Percentiles rank a stretch among this genome's conserved stretches.
phyloP scores from a whole-genome alignment of 2,329 filamentous ascomycete species.

The Teratosphaeria pseudoeucalypti region DNA sequence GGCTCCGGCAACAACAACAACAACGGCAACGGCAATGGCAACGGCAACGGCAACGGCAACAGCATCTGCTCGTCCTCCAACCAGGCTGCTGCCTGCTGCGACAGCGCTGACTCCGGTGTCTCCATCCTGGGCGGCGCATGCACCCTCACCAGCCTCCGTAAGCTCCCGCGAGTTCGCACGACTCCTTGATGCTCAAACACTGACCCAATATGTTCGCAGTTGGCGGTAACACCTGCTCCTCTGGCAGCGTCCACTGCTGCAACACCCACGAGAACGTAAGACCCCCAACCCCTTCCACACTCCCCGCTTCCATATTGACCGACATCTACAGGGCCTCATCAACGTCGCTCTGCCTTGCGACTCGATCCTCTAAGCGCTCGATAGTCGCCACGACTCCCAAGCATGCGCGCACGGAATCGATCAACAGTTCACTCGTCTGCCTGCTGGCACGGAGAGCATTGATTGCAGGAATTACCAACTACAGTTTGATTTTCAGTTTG shows the following conservation, averaged over 20 bases:
- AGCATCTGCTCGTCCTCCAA: neutral
- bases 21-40: neutral
- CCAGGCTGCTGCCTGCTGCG: neutral
- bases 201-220: neutral
- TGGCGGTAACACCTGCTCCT: neutral
- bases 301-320: neutral
- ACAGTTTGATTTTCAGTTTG: no score
- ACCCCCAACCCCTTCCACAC: no score
- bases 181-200: neutral
- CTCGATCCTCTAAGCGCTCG: neutral
- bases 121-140: neutral
- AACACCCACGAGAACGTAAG: neutral
- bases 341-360: neutral
- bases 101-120: neutral
- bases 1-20: no score
- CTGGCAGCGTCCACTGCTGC: neutral
- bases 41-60: neutral
- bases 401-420: no score
- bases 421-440: no score
- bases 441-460: no score
- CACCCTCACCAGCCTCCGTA: neutral
- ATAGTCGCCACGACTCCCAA: no score
- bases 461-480: no score
- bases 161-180: neutral
- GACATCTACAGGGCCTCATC: neutral